phyloP scores from a whole-genome alignment of 208 protist genomes.

The Leishmania turanica region DNA sequence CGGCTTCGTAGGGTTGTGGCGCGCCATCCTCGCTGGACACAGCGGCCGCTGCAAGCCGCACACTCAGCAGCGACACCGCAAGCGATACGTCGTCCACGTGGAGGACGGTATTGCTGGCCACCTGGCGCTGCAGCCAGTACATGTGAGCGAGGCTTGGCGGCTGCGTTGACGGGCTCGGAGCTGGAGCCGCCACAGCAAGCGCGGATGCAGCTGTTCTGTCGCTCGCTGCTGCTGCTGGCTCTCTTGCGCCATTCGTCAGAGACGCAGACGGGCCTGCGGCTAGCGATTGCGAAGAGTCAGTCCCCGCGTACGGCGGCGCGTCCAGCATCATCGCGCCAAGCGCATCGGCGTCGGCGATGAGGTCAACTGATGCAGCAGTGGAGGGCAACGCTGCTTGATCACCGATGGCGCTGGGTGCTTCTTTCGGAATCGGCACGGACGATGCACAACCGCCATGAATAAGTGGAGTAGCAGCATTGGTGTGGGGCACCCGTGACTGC shows the following conservation, averaged over 20 bases:
- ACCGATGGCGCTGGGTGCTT: no score
- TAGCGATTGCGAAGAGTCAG: background rate
- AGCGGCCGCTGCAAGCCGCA: constrained; percentile 27
- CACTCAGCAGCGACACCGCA: constrained; percentile 35
- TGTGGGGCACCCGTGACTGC: background rate
- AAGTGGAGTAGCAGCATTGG: background rate
- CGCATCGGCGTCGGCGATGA: constrained; percentile 7
- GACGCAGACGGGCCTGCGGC: background rate
- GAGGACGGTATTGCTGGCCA: constrained; percentile 56
- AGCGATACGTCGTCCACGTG: constrained; percentile 57
- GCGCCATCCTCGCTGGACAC: background rate
- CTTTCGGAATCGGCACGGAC: background rate
- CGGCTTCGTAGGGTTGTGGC: constrained; percentile 1
- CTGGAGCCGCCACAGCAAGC: background rate
- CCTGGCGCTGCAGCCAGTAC: constrained; percentile 85
- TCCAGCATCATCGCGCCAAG: constrained; percentile 10
- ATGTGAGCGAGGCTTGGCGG: constrained; percentile 59
- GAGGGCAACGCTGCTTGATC: background rate
- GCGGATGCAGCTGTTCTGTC: background rate
- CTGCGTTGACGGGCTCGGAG: background rate
- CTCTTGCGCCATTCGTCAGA: background rate
- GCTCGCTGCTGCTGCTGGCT: background rate
- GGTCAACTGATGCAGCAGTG: background rate
- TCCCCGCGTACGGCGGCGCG: background rate
- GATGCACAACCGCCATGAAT: background rate